A percentile compares a stretch with the other conserved stretches of the same genome.
Evolutionary conservation across 2,329 filamentous ascomycete genomes (phyloP).

Genomic region (Pseudogymnoascus sp.): DNA sequence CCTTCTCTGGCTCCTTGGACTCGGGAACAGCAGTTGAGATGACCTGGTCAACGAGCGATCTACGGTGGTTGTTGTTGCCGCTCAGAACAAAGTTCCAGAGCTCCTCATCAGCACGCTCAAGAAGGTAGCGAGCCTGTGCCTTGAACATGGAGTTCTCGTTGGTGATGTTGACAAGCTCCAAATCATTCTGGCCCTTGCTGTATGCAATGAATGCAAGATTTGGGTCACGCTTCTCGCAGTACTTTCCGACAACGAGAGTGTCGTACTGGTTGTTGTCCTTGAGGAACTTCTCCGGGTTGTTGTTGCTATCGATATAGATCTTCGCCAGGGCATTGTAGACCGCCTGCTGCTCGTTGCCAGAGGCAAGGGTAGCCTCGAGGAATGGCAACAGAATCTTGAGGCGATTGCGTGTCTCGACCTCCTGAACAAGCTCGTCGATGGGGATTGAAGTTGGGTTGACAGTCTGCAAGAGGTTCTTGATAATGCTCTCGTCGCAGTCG

Average conservation of each 20-base stretch:
- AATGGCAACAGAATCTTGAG: slow-evolving; percentile 94
- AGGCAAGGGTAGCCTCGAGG: slow-evolving; percentile 82
- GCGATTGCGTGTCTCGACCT: slow-evolving; percentile 94
- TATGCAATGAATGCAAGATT: slow-evolving; percentile 94
- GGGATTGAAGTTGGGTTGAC: slow-evolving; percentile 80
- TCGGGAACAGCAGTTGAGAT: slow-evolving; percentile 92
- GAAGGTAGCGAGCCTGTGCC: slow-evolving; percentile 88
- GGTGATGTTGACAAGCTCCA: slow-evolving; percentile 95
- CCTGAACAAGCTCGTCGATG: slow-evolving; percentile 85
- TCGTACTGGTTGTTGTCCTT: slow-evolving; percentile 98
- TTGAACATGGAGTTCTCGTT: slow-evolving; percentile 99
- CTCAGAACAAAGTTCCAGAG: slow-evolving; percentile 94
- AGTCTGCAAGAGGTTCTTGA: slow-evolving; percentile 82
- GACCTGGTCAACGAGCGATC: slow-evolving; percentile 92
- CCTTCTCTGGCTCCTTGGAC: slow-evolving; percentile 86
- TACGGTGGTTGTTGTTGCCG: slow-evolving; percentile 90
- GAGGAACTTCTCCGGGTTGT: slow-evolving; percentile 94
- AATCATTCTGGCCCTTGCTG: slow-evolving; percentile 91
- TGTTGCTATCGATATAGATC: slow-evolving; percentile 99
- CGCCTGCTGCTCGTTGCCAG: slow-evolving; percentile 91
- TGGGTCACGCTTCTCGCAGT: slow-evolving; percentile 97
- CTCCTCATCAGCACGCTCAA: slow-evolving; percentile 83
- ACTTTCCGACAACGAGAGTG: slow-evolving; percentile 85
- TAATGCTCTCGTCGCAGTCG: slow-evolving; percentile 92
- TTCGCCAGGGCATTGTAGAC: slow-evolving; percentile 97